Percentiles rank a stretch among this genome's conserved stretches.
These are phyloP conservation scores for Nematodospora anomalae DNA, from an alignment of 1,139 yeast genomes.

Conservation along the genomic window DNA sequence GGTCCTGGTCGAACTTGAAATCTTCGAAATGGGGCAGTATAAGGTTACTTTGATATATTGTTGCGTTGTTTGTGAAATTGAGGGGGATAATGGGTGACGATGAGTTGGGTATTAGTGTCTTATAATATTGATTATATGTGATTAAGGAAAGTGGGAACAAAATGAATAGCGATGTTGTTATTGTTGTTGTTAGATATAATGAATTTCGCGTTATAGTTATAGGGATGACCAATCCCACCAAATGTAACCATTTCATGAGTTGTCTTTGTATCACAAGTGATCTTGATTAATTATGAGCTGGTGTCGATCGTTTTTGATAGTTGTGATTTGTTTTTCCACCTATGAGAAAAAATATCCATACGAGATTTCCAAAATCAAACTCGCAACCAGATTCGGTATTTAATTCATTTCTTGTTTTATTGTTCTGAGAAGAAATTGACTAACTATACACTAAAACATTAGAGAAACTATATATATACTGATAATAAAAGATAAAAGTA, in stretches of 20 bases:
- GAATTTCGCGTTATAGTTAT: constrained; percentile 17
- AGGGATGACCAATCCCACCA: constrained; percentile 14
- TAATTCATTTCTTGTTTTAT: no score
- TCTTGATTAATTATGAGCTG: no score
- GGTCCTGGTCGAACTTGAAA: constrained; percentile 11
- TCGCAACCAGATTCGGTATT: no score
- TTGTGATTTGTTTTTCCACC: no score
- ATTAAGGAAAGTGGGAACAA: constrained; percentile 28
- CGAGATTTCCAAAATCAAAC: no score
- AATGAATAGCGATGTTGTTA: constrained; percentile 19
- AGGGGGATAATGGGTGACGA: constrained; percentile 14
- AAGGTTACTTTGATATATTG: constrained; percentile 1
- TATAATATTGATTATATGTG: constrained; percentile 28
- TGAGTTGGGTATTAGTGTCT: constrained; percentile 23
- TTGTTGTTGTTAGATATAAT: constrained; percentile 21
- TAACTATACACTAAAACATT: constrained; percentile 6
- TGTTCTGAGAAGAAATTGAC: no score
- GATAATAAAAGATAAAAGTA: not conserved
- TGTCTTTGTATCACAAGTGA: no score
- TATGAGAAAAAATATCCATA: no score
- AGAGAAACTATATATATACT: constrained; percentile 8
- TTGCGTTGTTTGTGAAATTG: constrained; percentile 9
- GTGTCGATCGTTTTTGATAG: no score
- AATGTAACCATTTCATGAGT: constrained; percentile 9
- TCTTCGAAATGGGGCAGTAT: constrained; percentile 4